A percentile compares a stretch with the other conserved stretches of the same genome.
These are phyloP conservation scores for Euphorbia peplus DNA, from an alignment of 345 rosid genomes.

Conservation along the genomic window DNA sequence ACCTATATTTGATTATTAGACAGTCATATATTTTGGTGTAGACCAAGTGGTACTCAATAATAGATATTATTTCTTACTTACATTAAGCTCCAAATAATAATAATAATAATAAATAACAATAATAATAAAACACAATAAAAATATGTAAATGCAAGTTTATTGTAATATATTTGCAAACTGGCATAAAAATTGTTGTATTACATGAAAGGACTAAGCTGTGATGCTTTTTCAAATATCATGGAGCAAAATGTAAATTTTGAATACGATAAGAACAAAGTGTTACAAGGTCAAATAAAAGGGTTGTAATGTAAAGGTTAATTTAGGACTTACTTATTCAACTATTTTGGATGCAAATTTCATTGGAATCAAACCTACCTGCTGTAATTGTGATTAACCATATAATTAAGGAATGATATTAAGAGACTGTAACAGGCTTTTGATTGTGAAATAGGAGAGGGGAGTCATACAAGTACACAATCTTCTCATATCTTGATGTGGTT, in stretches of 20 bases:
- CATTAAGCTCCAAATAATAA: neutral
- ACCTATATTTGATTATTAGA: neutral
- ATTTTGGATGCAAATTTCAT: neutral
- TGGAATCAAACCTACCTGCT: neutral
- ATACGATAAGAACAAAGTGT: neutral
- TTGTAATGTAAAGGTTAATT: neutral
- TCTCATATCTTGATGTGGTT: neutral
- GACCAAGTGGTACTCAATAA: neutral
- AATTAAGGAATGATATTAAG: neutral
- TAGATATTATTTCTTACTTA: neutral
- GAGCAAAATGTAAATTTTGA: neutral
- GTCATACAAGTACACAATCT: neutral
- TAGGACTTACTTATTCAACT: neutral
- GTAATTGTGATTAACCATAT: neutral
- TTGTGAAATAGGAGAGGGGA: neutral
- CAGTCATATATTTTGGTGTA: neutral
- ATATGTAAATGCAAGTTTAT: neutral
- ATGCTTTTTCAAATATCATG: neutral
- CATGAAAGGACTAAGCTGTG: neutral
- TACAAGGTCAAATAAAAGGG: neutral
- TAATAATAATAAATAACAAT: no score
- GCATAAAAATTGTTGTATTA: neutral
- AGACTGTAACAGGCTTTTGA: neutral
- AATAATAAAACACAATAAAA: no score
- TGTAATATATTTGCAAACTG: no score